These are phyloP conservation scores for Lactarius vividus DNA, from an alignment of 768 basidiomycete genomes.

Conservation along the genomic window DNA sequence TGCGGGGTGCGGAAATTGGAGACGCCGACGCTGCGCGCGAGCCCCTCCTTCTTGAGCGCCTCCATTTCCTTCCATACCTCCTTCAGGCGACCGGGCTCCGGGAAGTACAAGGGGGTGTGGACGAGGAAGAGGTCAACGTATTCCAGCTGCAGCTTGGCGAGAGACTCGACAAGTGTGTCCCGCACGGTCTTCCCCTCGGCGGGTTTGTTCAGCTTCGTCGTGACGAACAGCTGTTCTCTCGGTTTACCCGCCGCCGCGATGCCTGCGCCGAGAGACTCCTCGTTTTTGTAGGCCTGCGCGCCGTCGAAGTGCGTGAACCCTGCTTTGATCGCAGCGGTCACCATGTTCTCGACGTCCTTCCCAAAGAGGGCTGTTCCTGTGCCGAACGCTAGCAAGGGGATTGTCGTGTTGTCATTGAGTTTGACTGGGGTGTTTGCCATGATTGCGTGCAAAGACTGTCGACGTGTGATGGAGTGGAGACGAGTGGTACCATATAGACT, in stretches of 20 bases:
- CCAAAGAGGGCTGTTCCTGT: constrained; percentile 38
- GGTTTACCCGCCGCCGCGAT: constrained; percentile 37
- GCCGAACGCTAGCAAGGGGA: constrained; percentile 41
- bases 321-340: constrained; percentile 35
- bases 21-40: constrained; percentile 46
- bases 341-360: constrained; percentile 33
- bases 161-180: constrained; percentile 39
- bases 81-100: constrained; percentile 32
- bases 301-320: constrained; percentile 42
- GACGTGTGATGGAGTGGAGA: neutral
- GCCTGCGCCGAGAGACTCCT: constrained; percentile 38
- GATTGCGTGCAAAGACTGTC: neutral
- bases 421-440: constrained; percentile 31
- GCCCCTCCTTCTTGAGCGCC: constrained; percentile 41
- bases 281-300: constrained; percentile 41
- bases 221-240: constrained; percentile 43
- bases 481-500: neutral
- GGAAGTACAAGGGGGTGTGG: constrained; percentile 37
- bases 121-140: constrained; percentile 47
- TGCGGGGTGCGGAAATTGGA: constrained; percentile 50
- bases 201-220: constrained; percentile 39
- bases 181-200: constrained; percentile 37
- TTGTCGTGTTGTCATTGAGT: constrained; percentile 39
- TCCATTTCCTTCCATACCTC: constrained; percentile 47
- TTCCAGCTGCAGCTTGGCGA: constrained; percentile 41